A percentile compares a stretch with the other conserved stretches of the same genome.
These are phyloP conservation scores for Thielaviopsis populi DNA, from an alignment of 2,329 filamentous ascomycete genomes.

Conservation along the genomic window DNA sequence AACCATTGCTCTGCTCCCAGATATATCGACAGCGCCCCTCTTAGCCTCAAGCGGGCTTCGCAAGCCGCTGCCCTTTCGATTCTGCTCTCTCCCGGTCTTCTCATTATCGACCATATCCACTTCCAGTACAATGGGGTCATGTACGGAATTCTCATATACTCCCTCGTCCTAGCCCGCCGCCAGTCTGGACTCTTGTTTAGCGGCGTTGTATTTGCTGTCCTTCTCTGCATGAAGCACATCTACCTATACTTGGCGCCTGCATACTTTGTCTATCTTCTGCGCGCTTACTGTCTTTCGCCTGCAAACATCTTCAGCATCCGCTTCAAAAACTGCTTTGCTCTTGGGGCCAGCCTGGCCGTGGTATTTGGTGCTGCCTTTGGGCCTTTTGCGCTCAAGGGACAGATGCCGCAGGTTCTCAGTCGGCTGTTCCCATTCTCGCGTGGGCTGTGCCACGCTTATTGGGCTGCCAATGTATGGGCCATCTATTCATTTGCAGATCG, in stretches of 20 bases:
- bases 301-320: slow-evolving; percentile 61
- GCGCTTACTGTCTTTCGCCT: slow-evolving; percentile 71
- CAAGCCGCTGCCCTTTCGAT: slow-evolving; percentile 82
- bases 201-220: slow-evolving; percentile 65
- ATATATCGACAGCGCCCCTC: slow-evolving; percentile 58
- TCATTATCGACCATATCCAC: slow-evolving; percentile 97
- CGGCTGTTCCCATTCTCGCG: slow-evolving; percentile 87
- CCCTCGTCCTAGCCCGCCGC: slow-evolving; percentile 66
- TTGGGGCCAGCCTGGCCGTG: slow-evolving; percentile 54
- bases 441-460: slow-evolving; percentile 92
- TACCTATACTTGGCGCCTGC: slow-evolving; percentile 92
- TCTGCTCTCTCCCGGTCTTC: slow-evolving; percentile 74
- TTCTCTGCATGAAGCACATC: slow-evolving; percentile 95
- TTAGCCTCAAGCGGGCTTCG: slow-evolving; percentile 53
- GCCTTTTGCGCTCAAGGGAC: slow-evolving; percentile 67
- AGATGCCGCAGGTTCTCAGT: slow-evolving; percentile 69
- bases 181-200: slow-evolving; percentile 61
- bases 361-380: slow-evolving; percentile 76
- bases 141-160: slow-evolving; percentile 79
- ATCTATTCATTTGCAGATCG: slow-evolving; percentile 88
- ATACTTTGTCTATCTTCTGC: slow-evolving; percentile 87
- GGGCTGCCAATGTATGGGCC: slow-evolving; percentile 95
- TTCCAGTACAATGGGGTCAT: slow-evolving; percentile 98
- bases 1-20: slow-evolving; percentile 27
- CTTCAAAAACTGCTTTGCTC: slow-evolving; percentile 67